These are phyloP conservation scores for Rehmannia glutinosa DNA, from an alignment of 257 asterid genomes.

Conservation along the genomic window DNA sequence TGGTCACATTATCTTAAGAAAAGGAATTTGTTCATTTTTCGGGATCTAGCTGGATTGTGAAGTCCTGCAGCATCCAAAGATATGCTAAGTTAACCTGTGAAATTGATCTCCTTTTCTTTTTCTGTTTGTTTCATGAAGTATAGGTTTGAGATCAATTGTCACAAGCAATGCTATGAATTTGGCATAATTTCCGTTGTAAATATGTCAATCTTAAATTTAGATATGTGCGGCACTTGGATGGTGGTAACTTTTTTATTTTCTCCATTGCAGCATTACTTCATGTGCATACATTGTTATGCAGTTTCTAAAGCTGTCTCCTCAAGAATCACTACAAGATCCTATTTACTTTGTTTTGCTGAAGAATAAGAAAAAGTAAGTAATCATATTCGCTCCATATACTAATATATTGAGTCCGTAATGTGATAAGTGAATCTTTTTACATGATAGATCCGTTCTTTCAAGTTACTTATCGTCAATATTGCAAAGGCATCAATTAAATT, in stretches of 20 bases:
- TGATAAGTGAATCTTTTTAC: neutral
- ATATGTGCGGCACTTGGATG: neutral
- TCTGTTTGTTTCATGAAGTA: too few relatives aligned
- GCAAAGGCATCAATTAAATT: neutral
- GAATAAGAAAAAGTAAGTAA: slow-evolving; percentile 50
- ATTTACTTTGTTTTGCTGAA: slow-evolving; percentile 64
- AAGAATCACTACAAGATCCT: slow-evolving; percentile 68
- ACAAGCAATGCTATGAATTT: too few relatives aligned
- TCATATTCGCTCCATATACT: neutral
- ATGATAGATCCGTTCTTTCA: neutral
- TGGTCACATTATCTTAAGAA: too few relatives aligned
- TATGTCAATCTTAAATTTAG: too few relatives aligned
- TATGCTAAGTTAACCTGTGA: too few relatives aligned
- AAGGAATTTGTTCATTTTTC: too few relatives aligned
- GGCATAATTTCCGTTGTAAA: too few relatives aligned
- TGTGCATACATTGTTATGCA: slow-evolving; percentile 67
- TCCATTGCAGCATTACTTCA: slow-evolving; percentile 69
- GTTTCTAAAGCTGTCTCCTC: slow-evolving; percentile 57
- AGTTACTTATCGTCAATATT: neutral
- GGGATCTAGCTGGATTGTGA: too few relatives aligned
- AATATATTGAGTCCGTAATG: neutral
- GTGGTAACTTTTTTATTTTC: neutral
- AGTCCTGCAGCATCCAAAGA: too few relatives aligned
- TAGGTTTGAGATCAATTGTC: too few relatives aligned
- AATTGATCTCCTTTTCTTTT: too few relatives aligned